Evolutionary conservation across 257 asterid species (phyloP), one percentile per base, ranked within the genome.

Genomic region (Cinchona pubescens): DNA sequence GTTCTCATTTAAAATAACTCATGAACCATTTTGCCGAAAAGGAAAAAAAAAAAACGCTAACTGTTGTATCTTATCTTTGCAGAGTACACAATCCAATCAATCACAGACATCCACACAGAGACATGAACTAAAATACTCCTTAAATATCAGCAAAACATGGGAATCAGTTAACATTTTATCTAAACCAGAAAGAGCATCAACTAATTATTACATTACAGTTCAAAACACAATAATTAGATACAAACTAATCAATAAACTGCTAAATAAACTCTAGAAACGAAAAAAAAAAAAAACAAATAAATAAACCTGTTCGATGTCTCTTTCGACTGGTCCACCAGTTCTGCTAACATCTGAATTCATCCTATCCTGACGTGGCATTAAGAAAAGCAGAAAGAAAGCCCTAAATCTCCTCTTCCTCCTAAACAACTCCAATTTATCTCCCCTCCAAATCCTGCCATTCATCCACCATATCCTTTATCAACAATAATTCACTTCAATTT

Each of bases 271-370:
- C 13, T 5, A 27, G 64, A 12, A 59, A 13, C 13, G 63, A 49
- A 73, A 75, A 11, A 72, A 30, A 48, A 72, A 49, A 29, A 23
- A 5, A 12, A 43, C 81, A 69, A 43, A 23, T 25, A 2, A 19
- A 88, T 25, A 2, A 19, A 88, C 96, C 96, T 91, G 94, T 72
- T 91, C 96, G 46, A 85, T 85, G 80, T 91, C 96, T 81, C 95
- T 91, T 83, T 89, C 96, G 27, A 81, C 92, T 21, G 88, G 75
- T 61, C 92, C 96, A 78, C 88, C 93, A 84, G 85, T 79, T 77
- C 93, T 81, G 73, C 79, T 77, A 55, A 72, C 90, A 79, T 91
- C 97, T 65, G 93, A 79, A 83, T 79, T 87, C 97, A 89, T 89
- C 88, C 91, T 89, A 85, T 85, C 88, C 80, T 79, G 78, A 75